Evolutionary conservation across 164 flowering plant genomes (phyloP).

Genomic region (Chimonanthus praecox): DNA sequence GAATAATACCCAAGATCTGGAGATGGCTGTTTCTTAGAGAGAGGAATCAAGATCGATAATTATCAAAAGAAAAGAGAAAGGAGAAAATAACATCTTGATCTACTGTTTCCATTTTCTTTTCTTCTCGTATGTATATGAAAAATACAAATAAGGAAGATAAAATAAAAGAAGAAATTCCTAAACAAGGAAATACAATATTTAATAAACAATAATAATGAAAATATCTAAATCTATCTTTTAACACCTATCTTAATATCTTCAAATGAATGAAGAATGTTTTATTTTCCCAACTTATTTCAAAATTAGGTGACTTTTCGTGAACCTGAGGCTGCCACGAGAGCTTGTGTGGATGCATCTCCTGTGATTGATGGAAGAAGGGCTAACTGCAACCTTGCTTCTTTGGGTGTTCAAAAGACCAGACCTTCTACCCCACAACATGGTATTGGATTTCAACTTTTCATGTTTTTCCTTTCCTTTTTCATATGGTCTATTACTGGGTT

Average conservation of each 20-base stretch:
- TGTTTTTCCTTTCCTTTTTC: background rate
- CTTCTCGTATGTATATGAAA: background rate
- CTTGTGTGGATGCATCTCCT: slow-evolving; percentile 67
- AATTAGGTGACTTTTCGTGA: slow-evolving; percentile 27
- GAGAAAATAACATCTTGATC: slow-evolving; percentile 5
- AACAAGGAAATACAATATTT: too few species aligned
- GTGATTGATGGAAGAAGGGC: slow-evolving; percentile 80
- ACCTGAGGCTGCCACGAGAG: slow-evolving; percentile 79
- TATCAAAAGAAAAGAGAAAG: background rate
- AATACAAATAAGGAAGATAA: too few species aligned
- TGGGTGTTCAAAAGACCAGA: slow-evolving; percentile 85
- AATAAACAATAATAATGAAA: too few species aligned
- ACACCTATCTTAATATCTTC: too few species aligned
- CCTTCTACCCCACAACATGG: slow-evolving; percentile 86
- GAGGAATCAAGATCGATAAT: slow-evolving; percentile 5
- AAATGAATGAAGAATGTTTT: background rate
- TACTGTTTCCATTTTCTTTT: background rate
- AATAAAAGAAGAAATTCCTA: too few species aligned
- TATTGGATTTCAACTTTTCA: slow-evolving; percentile 30
- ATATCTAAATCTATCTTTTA: too few species aligned
- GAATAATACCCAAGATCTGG: slow-evolving; percentile 2
- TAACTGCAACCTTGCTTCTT: slow-evolving; percentile 87
- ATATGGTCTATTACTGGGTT: background rate
- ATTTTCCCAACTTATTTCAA: background rate
- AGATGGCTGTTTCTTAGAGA: background rate